Conservation (phyloP, 129 eudicot species). For the sunflower (Helianthus annuus) region HanXRQr2.0-SUNRISE NC_035441.2:155993391-155993890, state of each 20-base stretch:
- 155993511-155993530: constrained; percentile 46
- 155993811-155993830: constrained; percentile 41
- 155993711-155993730: constrained; percentile 48
- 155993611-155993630: constrained; percentile 43
- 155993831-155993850: constrained; percentile 41
- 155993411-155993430: constrained; percentile 45
- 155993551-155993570: constrained; percentile 44
- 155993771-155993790: constrained; percentile 39
- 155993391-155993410: constrained; percentile 17
- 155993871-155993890: constrained; percentile 38
- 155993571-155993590: constrained; percentile 40
- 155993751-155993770: constrained; percentile 51
- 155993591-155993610: constrained; percentile 35
- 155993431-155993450: constrained; percentile 42
- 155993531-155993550: constrained; percentile 38
- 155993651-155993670: constrained; percentile 48
- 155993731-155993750: constrained; percentile 45
- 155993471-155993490: constrained; percentile 29
- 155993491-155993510: constrained; percentile 40
- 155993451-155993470: constrained; percentile 34
- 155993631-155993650: constrained; percentile 51
- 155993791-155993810: constrained; percentile 18
- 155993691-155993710: constrained; percentile 40
- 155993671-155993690: constrained; percentile 46
- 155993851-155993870: constrained; percentile 30